These are phyloP conservation scores for Truncatella angustata DNA, from an alignment of 2,329 filamentous ascomycete genomes.

Conservation along the genomic window DNA sequence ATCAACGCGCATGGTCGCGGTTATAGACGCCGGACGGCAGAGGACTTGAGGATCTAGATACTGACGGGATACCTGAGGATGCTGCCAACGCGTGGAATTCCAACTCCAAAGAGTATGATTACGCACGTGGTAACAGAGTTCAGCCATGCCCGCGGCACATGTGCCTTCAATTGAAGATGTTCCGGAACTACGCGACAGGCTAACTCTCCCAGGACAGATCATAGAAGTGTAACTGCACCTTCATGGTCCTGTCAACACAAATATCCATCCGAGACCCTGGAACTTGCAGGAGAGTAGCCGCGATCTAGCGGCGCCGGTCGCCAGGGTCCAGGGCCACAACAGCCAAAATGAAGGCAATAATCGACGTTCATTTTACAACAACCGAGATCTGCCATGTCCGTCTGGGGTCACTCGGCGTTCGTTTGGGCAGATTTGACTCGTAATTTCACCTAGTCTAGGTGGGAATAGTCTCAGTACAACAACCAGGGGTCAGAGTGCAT, in stretches of 20 bases:
- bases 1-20: conserved; percentile 2
- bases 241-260: too few relatives aligned
- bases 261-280: too few relatives aligned
- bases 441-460: background rate
- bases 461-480: background rate
- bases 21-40: background rate
- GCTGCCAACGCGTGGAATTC: too few relatives aligned
- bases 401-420: conserved; percentile 1
- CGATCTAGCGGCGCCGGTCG: conserved; percentile 2
- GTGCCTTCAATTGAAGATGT: conserved; percentile 3
- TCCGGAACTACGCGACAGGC: too few relatives aligned
- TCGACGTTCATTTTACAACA: conserved; percentile 8
- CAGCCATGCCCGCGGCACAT: conserved; percentile 4
- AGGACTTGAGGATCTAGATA: background rate
- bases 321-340: conserved; percentile 2
- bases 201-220: too few relatives aligned
- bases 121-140: background rate
- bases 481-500: background rate
- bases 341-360: conserved; percentile 7
- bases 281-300: too few relatives aligned
- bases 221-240: too few relatives aligned
- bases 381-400: conserved; percentile 7
- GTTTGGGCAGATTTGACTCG: conserved; percentile 8
- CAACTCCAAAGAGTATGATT: background rate
- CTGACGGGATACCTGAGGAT: background rate